Percentiles rank a stretch among this genome's conserved stretches.
These are phyloP conservation scores for Raffaelea albimanens DNA, from an alignment of 2,329 filamentous ascomycete species.

Conservation along the genomic window DNA sequence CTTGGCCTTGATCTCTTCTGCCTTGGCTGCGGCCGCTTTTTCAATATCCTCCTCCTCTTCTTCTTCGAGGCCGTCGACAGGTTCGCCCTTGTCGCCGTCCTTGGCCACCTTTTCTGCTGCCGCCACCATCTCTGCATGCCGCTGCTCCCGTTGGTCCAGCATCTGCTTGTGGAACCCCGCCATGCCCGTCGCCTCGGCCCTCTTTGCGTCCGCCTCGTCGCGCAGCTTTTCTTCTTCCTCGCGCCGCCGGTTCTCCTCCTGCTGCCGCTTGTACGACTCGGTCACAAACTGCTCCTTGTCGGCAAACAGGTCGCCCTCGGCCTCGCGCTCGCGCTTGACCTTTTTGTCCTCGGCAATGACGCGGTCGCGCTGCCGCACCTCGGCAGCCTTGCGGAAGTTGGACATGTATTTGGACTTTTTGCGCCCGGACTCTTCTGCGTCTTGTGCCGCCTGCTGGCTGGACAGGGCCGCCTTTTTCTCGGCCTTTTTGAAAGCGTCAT, in stretches of 20 bases:
- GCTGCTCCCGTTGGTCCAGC: conserved; percentile 59
- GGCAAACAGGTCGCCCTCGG: conserved; percentile 70
- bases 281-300: conserved; percentile 85
- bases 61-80: conserved; percentile 35
- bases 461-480: conserved; percentile 34
- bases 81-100: conserved; percentile 27
- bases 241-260: conserved; percentile 60
- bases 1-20: conserved; percentile 55
- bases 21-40: conserved; percentile 54
- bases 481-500: conserved; percentile 57
- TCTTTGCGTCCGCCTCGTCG: conserved; percentile 56
- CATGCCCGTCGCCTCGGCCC: conserved; percentile 55
- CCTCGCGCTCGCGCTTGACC: conserved; percentile 66
- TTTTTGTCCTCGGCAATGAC: conserved; percentile 73
- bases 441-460: too few species aligned
- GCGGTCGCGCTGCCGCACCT: conserved; percentile 67
- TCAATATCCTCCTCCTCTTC: conserved; percentile 30
- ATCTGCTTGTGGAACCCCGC: conserved; percentile 68
- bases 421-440: conserved; percentile 45
- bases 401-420: conserved; percentile 72
- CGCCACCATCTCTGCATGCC: conserved; percentile 60
- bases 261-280: conserved; percentile 70
- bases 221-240: conserved; percentile 62
- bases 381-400: conserved; percentile 62
- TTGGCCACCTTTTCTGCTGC: conserved; percentile 50